These are phyloP conservation scores for Diplocarpon mali DNA, from an alignment of 2,329 filamentous ascomycete species.

Conservation along the genomic window DNA sequence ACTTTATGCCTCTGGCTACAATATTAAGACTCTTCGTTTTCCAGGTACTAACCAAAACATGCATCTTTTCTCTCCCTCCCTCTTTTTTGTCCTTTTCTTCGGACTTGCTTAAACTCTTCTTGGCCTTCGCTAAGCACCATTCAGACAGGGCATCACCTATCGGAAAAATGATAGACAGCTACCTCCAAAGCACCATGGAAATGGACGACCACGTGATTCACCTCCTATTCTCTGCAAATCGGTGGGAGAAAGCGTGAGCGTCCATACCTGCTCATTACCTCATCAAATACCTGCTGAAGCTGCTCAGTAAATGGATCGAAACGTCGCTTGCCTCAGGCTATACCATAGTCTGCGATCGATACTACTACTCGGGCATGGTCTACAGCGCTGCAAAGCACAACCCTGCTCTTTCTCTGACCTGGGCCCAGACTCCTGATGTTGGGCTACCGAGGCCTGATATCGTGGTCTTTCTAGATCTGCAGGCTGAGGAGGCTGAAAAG, in stretches of 20 bases:
- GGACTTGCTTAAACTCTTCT: neutral
- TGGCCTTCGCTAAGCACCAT: slow-evolving; percentile 10
- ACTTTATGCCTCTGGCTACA: slow-evolving; percentile 38
- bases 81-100: neutral
- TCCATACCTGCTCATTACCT: neutral
- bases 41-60: slow-evolving; percentile 38
- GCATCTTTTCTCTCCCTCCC: neutral
- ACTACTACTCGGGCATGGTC: slow-evolving; percentile 89
- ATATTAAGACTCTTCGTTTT: slow-evolving; percentile 51
- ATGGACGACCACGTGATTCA: slow-evolving; percentile 63
- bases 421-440: slow-evolving; percentile 76
- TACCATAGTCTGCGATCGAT: slow-evolving; percentile 79
- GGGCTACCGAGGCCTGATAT: slow-evolving; percentile 81
- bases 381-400: slow-evolving; percentile 85
- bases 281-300: slow-evolving; percentile 25
- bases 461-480: slow-evolving; percentile 77
- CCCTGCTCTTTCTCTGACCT: slow-evolving; percentile 55
- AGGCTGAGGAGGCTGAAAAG: slow-evolving; percentile 57
- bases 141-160: slow-evolving; percentile 56
- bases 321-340: slow-evolving; percentile 50
- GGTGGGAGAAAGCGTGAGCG: slow-evolving; percentile 45
- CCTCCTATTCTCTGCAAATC: slow-evolving; percentile 61
- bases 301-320: slow-evolving; percentile 34
- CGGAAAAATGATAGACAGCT: slow-evolving; percentile 57
- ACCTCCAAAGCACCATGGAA: slow-evolving; percentile 47